These are phyloP conservation scores for Cercospora zeae-maydis DNA, from an alignment of 2,329 filamentous ascomycete genomes.

Conservation along the genomic window DNA sequence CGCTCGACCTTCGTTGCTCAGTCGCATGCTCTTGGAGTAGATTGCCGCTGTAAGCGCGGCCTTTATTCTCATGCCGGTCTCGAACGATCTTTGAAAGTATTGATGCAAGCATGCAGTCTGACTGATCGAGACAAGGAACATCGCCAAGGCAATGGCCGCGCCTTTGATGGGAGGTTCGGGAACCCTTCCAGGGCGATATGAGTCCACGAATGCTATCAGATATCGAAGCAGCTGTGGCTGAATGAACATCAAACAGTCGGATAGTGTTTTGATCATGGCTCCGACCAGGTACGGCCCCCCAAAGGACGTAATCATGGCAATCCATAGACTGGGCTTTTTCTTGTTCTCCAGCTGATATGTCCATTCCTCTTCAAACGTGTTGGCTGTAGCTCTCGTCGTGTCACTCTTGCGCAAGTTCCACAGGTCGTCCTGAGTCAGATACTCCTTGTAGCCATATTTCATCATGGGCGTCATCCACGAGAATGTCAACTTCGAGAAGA, in stretches of 20 bases:
- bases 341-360: conserved; percentile 67
- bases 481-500: conserved; percentile 92
- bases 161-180: conserved; percentile 80
- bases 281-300: conserved; percentile 79
- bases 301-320: conserved; percentile 78
- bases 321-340: conserved; percentile 73
- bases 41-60: conserved; percentile 84
- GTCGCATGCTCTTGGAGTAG: conserved; percentile 81
- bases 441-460: conserved; percentile 89
- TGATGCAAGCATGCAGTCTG: conserved; percentile 93
- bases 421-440: conserved; percentile 87
- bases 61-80: conserved; percentile 96
- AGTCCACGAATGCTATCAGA: conserved; percentile 79
- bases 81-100: conserved; percentile 93
- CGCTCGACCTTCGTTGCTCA: conserved; percentile 89
- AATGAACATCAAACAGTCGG: conserved; percentile 79
- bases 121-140: conserved; percentile 82
- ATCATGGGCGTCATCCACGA: conserved; percentile 99
- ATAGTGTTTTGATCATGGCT: conserved; percentile 81
- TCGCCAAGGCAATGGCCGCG: conserved; percentile 79
- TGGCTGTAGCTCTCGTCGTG: conserved; percentile 70
- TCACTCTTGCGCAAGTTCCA: conserved; percentile 85
- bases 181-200: conserved; percentile 58
- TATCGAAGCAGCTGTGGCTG: conserved; percentile 87
- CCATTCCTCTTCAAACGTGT: conserved; percentile 72